Percentiles rank a stretch among this genome's conserved stretches.
These are phyloP conservation scores for Diphasiastrum complanatum DNA, from an alignment of 83 land plant genomes.

Conservation along the genomic window DNA sequence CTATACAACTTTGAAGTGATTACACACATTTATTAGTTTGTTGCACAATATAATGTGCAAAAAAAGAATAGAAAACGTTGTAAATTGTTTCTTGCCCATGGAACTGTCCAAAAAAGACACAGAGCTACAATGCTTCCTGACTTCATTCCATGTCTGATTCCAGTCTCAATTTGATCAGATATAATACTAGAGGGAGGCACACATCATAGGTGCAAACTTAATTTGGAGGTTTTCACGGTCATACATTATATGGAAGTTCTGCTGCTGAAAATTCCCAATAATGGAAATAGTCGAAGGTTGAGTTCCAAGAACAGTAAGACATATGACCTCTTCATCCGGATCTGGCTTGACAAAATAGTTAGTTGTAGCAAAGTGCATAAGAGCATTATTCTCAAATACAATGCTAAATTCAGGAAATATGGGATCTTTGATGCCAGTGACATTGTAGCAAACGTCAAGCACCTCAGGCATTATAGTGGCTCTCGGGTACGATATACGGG, in stretches of 20 bases:
- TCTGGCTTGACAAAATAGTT: slow-evolving; percentile 59
- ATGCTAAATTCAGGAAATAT: slow-evolving; percentile 51
- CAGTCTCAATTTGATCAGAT: no score
- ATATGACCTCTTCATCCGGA: slow-evolving; percentile 36
- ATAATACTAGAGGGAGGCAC: slow-evolving; percentile 30
- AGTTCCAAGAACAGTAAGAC: slow-evolving; percentile 57
- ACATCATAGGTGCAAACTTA: slow-evolving; percentile 62
- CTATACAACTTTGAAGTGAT: no score
- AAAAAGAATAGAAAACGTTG: no score
- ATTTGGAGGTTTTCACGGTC: slow-evolving; percentile 52
- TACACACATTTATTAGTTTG: no score
- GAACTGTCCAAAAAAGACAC: no score
- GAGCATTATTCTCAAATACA: slow-evolving; percentile 47
- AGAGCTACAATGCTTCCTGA: no score
- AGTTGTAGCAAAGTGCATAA: slow-evolving; percentile 50
- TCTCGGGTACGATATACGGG: slow-evolving; percentile 25
- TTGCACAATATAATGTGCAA: no score
- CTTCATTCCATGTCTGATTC: no score
- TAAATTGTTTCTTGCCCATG: no score
- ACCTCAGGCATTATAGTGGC: slow-evolving; percentile 24
- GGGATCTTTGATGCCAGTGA: slow-evolving; percentile 43
- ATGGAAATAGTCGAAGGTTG: slow-evolving; percentile 43
- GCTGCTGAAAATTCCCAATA: slow-evolving; percentile 84
- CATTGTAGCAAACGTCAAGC: slow-evolving; percentile 66
- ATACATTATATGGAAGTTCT: slow-evolving; percentile 73